These are phyloP conservation scores for Fusarium sublunatum DNA, from an alignment of 2,329 filamentous ascomycete species.

Conservation along the genomic window DNA sequence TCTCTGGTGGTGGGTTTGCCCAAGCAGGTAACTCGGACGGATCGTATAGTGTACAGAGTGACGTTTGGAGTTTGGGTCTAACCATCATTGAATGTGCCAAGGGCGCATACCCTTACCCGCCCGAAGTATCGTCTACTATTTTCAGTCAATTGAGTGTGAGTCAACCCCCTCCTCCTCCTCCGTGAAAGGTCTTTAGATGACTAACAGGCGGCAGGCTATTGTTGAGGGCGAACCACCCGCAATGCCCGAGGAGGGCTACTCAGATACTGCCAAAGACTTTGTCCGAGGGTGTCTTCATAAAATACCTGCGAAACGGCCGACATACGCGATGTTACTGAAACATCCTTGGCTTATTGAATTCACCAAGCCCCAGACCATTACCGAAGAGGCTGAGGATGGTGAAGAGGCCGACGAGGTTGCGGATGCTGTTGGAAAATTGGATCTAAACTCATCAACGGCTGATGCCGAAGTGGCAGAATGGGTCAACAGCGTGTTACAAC, in stretches of 20 bases:
- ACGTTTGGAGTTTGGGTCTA: constrained; percentile 95
- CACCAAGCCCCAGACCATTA: constrained; percentile 79
- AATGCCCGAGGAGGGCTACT: constrained; percentile 82
- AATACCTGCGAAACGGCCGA: constrained; percentile 90
- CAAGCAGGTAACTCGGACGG: constrained; percentile 77
- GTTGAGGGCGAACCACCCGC: constrained; percentile 96
- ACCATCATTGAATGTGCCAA: constrained; percentile 96
- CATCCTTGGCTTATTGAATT: constrained; percentile 88
- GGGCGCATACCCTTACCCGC: constrained; percentile 94
- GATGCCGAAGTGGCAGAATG: constrained; percentile 89
- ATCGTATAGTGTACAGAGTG: constrained; percentile 96
- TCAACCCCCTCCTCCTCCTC: constrained; percentile 43
- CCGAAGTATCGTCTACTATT: constrained; percentile 97
- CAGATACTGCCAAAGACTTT: constrained; percentile 84
- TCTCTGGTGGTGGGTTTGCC: constrained; percentile 85
- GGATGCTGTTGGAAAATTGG: constrained; percentile 58
- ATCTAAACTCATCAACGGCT: constrained; percentile 58
- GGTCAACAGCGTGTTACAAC: constrained; percentile 78
- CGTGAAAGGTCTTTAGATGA: background rate
- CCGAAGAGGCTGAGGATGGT: constrained; percentile 75
- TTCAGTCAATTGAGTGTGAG: constrained; percentile 96
- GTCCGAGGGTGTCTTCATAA: constrained; percentile 93
- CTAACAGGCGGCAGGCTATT: constrained; percentile 75
- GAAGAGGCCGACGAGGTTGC: constrained; percentile 59
- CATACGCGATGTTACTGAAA: constrained; percentile 87